Evolutionary conservation across 2,329 filamentous ascomycete species (phyloP).

Genomic region (Cladosporium sp.): DNA sequence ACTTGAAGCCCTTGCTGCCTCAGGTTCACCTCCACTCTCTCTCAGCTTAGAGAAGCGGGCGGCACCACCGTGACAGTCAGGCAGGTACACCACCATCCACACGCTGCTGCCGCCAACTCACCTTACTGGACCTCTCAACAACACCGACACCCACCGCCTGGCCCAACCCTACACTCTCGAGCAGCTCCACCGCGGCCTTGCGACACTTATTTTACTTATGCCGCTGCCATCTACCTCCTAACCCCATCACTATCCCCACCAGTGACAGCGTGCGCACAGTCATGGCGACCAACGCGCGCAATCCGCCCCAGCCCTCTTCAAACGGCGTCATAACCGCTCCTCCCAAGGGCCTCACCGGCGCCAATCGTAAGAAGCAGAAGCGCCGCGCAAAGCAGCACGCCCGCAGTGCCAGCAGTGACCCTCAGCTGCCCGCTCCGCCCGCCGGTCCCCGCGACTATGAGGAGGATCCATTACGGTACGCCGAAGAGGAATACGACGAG

Average conservation of each 20-base stretch:
- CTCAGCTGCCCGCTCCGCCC: slow-evolving; percentile 26
- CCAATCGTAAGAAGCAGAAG: slow-evolving; percentile 96
- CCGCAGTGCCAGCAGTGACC: slow-evolving; percentile 50
- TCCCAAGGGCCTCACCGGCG: slow-evolving; percentile 34
- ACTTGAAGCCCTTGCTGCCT: too few relatives aligned
- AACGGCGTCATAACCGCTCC: slow-evolving; percentile 38
- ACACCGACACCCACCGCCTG: not conserved
- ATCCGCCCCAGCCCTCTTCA: slow-evolving; percentile 20
- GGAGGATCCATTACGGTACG: slow-evolving; percentile 18
- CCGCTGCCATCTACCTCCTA: not conserved
- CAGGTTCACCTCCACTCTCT: too few relatives aligned
- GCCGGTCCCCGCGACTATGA: slow-evolving; percentile 19
- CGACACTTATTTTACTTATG: not conserved
- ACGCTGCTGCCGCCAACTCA: too few relatives aligned
- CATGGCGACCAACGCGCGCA: slow-evolving; percentile 26
- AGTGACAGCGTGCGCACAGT: slow-evolving; percentile 18
- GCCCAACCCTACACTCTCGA: not conserved
- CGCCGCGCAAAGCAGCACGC: slow-evolving; percentile 79
- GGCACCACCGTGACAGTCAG: too few relatives aligned
- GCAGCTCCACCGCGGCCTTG: not conserved
- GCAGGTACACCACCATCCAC: too few relatives aligned
- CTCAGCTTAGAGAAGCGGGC: too few relatives aligned
- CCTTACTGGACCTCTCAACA: not conserved
- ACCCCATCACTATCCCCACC: slow-evolving; percentile 7
- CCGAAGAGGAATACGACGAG: slow-evolving; percentile 21